Evolutionary conservation across 805 yeast genomes (phyloP).

Genomic region (Schwanniomyces yamadae): DNA sequence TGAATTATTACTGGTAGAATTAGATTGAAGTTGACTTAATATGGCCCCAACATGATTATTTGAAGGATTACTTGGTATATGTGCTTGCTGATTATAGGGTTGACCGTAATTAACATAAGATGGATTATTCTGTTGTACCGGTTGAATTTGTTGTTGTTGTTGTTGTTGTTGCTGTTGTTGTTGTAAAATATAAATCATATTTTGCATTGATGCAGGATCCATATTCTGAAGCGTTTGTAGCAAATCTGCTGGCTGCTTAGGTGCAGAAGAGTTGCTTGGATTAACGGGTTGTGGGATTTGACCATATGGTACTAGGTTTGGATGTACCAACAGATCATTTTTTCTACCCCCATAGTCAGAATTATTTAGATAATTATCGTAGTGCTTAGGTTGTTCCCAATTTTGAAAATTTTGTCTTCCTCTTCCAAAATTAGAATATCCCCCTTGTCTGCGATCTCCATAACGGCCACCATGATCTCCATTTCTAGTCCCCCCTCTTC

Average conservation of each 20-base stretch:
- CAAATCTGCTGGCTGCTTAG: slow-evolving; percentile 4
- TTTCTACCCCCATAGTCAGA: neutral
- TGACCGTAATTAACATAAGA: slow-evolving; percentile 14
- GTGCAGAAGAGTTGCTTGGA: slow-evolving; percentile 3
- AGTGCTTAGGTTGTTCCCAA: slow-evolving; percentile 1
- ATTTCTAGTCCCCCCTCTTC: slow-evolving; percentile 9
- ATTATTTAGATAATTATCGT: neutral
- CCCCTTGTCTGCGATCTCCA: slow-evolving; percentile 9
- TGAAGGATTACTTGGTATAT: slow-evolving; percentile 15
- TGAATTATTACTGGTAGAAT: slow-evolving; percentile 6
- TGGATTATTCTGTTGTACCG: slow-evolving; percentile 7
- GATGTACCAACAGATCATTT: slow-evolving; percentile 1
- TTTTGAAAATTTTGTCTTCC: slow-evolving; percentile 2
- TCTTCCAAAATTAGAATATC: slow-evolving; percentile 4
- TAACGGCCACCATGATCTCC: slow-evolving; percentile 2
- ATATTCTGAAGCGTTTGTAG: slow-evolving; percentile 21
- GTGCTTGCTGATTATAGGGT: slow-evolving; percentile 11
- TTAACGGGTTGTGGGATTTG: slow-evolving; percentile 10
- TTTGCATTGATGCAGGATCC: slow-evolving; percentile 35
- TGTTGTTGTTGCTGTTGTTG: slow-evolving; percentile 26
- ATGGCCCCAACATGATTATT: slow-evolving; percentile 25
- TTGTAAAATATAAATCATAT: slow-evolving; percentile 28
- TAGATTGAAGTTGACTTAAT: slow-evolving; percentile 25
- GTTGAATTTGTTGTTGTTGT: slow-evolving; percentile 10
- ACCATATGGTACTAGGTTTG: slow-evolving; percentile 7